Base-by-base conservation (phyloP, 2,329 filamentous ascomycete genomes). In the Venturia effusa region DNA sequence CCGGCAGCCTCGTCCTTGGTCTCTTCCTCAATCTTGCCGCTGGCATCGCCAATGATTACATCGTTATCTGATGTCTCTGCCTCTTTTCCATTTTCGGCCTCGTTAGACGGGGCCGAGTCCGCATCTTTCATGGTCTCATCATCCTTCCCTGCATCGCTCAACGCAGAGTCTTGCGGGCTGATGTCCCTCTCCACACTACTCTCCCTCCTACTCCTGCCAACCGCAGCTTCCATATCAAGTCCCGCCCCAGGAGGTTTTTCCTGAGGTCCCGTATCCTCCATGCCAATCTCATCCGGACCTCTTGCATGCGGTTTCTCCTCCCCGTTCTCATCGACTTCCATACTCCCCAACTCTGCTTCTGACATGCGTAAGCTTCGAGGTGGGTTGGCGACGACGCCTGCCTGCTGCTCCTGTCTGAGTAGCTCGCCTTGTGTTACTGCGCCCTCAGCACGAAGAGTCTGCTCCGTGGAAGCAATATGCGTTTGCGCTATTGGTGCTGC, bases 371-470 rank as follows among this genome's bases (percentile, higher is more conserved):
- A 39, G 22, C 45, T n/a, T 51, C 63, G 39, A 24, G 43, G 59
- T 34, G 30, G 59, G 40, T 86, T 82, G 30, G 90, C 88, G 7
- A 93, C 87, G 19, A 93, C 85, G 43, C 89, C 89, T 1, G 89
- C 88, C 71, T 88, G 85, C 75, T 95, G 91, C 74, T 95, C 91
- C 75, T 94, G 89, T n/a, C 91, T 81, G 30, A 95, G 79, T 27
- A 95, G 80, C 74, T 95, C 91, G 59, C 90, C 90, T 75, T 96
- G 91, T 0, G 89, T 92, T 62, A 92, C 83, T 37, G 84, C 88
- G 30, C 76, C 78, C 64, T 74, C 70, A 22, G 73, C 74, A 2
- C 75, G 70, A 10, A 77, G 65, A 10, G 69, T 66, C 22, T 74
- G 71, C 59, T 74, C 70, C 15, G 69, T 69, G 7, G 68, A 73